Conservation (phyloP, 441 rosid genomes). For the Adansonia grandidieri region DNA sequence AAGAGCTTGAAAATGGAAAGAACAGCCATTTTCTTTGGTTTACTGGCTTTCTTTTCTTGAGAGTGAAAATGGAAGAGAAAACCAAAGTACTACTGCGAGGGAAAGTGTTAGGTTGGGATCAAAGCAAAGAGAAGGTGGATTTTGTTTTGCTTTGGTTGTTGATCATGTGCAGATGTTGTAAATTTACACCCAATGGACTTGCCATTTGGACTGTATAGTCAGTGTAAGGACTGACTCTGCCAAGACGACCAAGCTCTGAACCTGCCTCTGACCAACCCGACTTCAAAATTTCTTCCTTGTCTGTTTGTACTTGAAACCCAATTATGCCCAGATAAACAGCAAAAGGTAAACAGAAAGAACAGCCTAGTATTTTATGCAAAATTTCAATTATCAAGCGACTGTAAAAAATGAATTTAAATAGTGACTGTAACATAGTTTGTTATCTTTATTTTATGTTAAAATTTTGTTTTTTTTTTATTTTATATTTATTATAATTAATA, state of each 20-base stretch:
- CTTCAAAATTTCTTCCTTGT: not conserved
- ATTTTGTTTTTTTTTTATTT: too few species aligned
- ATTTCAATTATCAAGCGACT: too few species aligned
- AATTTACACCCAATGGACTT: not conserved
- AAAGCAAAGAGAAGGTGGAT: not conserved
- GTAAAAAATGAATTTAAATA: not conserved
- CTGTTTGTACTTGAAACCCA: not conserved
- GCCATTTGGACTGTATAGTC: not conserved
- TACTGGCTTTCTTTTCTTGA: not conserved
- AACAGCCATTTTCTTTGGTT: slow-evolving; percentile 24
- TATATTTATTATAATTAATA: too few species aligned
- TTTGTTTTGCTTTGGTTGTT: not conserved
- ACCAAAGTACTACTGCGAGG: not conserved
- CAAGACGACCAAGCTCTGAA: slow-evolving; percentile 7
- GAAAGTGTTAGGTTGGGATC: not conserved
- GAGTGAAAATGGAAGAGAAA: not conserved
- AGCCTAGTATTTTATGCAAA: not conserved
- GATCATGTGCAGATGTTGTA: too few species aligned
- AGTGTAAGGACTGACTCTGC: not conserved
- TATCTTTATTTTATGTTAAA: too few species aligned
- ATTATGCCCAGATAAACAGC: not conserved
- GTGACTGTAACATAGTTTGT: too few species aligned
- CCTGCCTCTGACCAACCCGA: not conserved
- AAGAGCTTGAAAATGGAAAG: slow-evolving; percentile 19
- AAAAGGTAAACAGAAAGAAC: not conserved